Conservation (phyloP, 148 eudicot species). For the Bassia scoparia region DNA sequence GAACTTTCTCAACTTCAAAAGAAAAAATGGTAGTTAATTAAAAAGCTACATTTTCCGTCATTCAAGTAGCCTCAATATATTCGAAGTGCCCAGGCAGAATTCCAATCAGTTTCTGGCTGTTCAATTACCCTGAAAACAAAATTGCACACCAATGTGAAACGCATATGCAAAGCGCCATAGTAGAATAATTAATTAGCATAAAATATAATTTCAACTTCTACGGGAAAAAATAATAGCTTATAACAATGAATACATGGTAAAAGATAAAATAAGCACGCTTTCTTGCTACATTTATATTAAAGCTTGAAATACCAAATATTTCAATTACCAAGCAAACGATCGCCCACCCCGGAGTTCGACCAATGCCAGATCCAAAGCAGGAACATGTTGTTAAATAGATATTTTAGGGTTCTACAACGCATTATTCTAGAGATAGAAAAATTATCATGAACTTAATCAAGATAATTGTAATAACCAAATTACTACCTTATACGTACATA, state of each 20-base stretch:
- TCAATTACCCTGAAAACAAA: conserved; percentile 67
- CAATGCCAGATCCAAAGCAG: background rate
- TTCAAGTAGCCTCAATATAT: conserved; percentile 86
- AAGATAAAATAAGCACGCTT: background rate
- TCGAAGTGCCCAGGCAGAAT: conserved; percentile 95
- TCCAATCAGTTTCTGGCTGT: conserved; percentile 85
- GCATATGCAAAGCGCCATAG: background rate
- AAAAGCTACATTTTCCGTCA: conserved; percentile 90
- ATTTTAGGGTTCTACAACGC: no score
- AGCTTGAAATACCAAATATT: background rate
- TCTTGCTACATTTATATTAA: background rate
- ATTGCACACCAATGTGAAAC: conserved; percentile 14
- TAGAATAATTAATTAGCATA: background rate
- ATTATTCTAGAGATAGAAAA: no score
- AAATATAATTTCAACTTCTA: background rate
- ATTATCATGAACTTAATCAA: no score
- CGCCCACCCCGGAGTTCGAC: background rate
- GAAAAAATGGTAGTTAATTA: background rate
- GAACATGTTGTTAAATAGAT: no score
- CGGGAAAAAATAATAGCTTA: background rate
- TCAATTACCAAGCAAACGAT: background rate
- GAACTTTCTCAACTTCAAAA: conserved; percentile 6
- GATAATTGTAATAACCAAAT: no score
- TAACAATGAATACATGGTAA: background rate
- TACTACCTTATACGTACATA: no score